A percentile compares a stretch with the other conserved stretches of the same genome.
Conservation (phyloP, 768 basidiomycete species). For the Russula sp. region DNA sequence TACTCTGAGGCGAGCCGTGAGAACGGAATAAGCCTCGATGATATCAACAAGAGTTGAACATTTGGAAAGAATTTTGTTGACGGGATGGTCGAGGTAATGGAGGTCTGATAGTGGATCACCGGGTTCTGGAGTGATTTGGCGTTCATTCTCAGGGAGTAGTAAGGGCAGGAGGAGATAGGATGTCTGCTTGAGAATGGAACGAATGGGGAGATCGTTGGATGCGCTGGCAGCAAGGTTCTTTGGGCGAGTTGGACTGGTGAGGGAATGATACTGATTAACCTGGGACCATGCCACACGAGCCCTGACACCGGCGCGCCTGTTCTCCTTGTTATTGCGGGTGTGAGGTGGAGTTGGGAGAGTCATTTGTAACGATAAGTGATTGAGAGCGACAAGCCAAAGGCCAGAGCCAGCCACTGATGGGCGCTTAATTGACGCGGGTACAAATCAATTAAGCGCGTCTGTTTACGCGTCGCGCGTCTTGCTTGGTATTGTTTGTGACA, state of each 20-base stretch:
- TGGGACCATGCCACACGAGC: constrained; percentile 49
- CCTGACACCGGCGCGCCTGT: constrained; percentile 26
- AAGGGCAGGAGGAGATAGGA: constrained; percentile 29
- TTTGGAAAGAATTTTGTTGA: constrained; percentile 50
- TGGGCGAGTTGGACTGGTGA: constrained; percentile 30
- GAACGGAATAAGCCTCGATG: constrained; percentile 68
- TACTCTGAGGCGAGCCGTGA: constrained; percentile 58
- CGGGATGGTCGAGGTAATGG: constrained; percentile 56
- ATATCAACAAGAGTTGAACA: constrained; percentile 49
- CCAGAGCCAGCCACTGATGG: neutral
- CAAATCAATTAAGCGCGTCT: too few relatives aligned
- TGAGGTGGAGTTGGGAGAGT: constrained; percentile 56
- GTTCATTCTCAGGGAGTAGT: constrained; percentile 40
- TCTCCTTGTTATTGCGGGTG: constrained; percentile 54
- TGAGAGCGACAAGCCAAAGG: too few relatives aligned
- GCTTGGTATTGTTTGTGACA: constrained; percentile 29
- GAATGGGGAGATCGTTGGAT: constrained; percentile 42
- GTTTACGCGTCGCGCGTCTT: constrained; percentile 39
- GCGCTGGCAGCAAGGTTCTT: constrained; percentile 27
- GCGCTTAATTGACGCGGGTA: neutral
- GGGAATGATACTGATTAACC: constrained; percentile 42
- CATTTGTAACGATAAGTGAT: constrained; percentile 29
- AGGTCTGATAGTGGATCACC: constrained; percentile 56
- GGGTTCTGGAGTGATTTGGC: constrained; percentile 76
- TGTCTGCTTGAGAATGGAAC: constrained; percentile 65